A percentile compares a stretch with the other conserved stretches of the same genome.
phyloP scores from a whole-genome alignment of 257 asterid genomes.

The Echium plantagineum region DNA sequence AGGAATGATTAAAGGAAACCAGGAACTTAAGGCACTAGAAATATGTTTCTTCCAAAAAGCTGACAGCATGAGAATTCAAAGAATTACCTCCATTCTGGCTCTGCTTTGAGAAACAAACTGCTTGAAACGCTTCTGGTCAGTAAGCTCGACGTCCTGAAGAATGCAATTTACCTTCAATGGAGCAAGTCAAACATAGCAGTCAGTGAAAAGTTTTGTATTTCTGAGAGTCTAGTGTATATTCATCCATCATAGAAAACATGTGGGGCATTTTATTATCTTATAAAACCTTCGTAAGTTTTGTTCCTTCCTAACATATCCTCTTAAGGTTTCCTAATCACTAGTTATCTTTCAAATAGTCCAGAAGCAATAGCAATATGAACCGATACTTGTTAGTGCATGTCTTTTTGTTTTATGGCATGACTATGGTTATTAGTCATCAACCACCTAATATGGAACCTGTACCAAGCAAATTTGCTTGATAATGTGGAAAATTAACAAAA shows the following conservation, averaged over 20 bases:
- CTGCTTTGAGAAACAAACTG: slow-evolving; percentile 97
- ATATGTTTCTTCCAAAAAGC: slow-evolving; percentile 2
- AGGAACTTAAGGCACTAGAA: slow-evolving; percentile 5
- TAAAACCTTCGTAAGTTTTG: no score
- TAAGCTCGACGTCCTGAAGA: slow-evolving; percentile 87
- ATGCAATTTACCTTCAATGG: slow-evolving; percentile 58
- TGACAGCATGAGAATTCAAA: slow-evolving; percentile 10
- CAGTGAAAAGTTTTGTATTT: slow-evolving; percentile 3
- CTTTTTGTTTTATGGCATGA: no score
- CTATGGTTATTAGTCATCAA: no score
- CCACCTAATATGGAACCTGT: no score
- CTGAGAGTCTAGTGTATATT: background rate
- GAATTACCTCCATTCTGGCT: slow-evolving; percentile 90
- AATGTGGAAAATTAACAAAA: no score
- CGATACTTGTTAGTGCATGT: no score
- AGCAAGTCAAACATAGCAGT: slow-evolving; percentile 11
- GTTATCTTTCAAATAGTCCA: background rate
- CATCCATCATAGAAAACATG: background rate
- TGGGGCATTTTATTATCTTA: no score
- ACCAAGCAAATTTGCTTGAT: no score
- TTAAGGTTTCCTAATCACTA: background rate
- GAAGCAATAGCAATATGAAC: no score
- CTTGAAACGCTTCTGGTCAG: slow-evolving; percentile 92
- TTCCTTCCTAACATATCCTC: no score
- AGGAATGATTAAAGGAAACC: slow-evolving; percentile 7